Evolutionary conservation across 2,329 filamentous ascomycete species (phyloP).

Genomic region (Madurella mycetomatis): DNA sequence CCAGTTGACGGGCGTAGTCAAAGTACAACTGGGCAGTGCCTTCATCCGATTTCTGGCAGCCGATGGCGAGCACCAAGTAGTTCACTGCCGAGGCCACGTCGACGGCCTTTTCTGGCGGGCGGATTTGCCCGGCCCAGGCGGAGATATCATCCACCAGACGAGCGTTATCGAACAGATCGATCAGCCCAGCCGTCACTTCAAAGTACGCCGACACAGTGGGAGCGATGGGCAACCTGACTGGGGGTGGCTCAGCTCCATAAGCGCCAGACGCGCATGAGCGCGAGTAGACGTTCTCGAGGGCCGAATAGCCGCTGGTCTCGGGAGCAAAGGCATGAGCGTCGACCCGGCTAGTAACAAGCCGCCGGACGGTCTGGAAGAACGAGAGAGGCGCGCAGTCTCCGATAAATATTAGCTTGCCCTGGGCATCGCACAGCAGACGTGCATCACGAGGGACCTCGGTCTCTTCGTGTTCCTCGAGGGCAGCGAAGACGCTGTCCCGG

Average conservation of each 20-base stretch:
- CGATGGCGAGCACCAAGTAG: slow-evolving; percentile 49
- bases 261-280: slow-evolving; percentile 1
- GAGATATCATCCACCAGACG: slow-evolving; percentile 38
- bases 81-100: slow-evolving; percentile 41
- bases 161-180: slow-evolving; percentile 45
- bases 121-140: slow-evolving; percentile 37
- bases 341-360: slow-evolving; percentile 46
- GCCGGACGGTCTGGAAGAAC: slow-evolving; percentile 51
- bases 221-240: slow-evolving; percentile 28
- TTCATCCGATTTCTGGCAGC: slow-evolving; percentile 40
- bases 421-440: slow-evolving; percentile 46
- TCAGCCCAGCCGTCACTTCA: slow-evolving; percentile 41
- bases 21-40: slow-evolving; percentile 43
- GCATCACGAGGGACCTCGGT: slow-evolving; percentile 53
- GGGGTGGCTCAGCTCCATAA: slow-evolving; percentile 21
- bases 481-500: slow-evolving; percentile 1
- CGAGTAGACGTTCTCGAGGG: slow-evolving; percentile 41
- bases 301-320: slow-evolving; percentile 46
- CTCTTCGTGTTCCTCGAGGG: slow-evolving; percentile 37
- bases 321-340: slow-evolving; percentile 49
- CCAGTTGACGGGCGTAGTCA: slow-evolving; percentile 44
- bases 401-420: slow-evolving; percentile 52
- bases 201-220: slow-evolving; percentile 35
- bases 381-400: slow-evolving; percentile 54
- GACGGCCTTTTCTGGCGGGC: slow-evolving; percentile 31